A percentile compares a stretch with the other conserved stretches of the same genome.
phyloP scores from a whole-genome alignment of 163 green algal genomes.

The Scenedesmus sp. region DNA sequence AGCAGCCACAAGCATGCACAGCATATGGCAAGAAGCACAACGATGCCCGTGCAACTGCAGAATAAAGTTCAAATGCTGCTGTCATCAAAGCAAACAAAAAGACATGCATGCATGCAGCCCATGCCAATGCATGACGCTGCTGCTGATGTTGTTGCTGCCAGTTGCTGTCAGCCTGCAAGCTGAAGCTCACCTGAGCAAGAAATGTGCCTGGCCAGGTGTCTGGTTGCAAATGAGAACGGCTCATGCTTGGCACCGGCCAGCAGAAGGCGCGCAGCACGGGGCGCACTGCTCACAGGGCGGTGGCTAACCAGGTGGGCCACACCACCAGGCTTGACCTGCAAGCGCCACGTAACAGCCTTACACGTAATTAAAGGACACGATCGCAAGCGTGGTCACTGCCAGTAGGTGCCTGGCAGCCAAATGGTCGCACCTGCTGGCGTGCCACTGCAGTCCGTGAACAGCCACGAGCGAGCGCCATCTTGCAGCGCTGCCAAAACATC shows the following conservation, averaged over 20 bases:
- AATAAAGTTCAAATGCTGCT: neutral
- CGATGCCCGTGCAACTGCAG: neutral
- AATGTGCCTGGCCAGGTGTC: conserved; percentile 7
- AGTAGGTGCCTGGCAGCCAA: neutral
- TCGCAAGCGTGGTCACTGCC: neutral
- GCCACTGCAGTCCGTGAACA: conserved; percentile 4
- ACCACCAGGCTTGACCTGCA: conserved; percentile 30
- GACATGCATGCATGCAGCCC: neutral
- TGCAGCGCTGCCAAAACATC: conserved; percentile 16
- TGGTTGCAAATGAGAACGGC: conserved; percentile 24
- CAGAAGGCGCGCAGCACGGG: neutral
- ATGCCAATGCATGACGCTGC: neutral
- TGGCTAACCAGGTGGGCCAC: conserved; percentile 11
- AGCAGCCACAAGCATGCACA: conserved; percentile 4
- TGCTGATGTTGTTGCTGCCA: neutral
- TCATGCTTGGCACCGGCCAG: conserved; percentile 30
- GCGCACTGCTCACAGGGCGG: neutral
- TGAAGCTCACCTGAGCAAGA: conserved; percentile 6
- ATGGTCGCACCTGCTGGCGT: neutral
- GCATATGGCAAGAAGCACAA: neutral
- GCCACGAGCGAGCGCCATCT: neutral
- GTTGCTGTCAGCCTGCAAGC: neutral
- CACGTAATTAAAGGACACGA: neutral
- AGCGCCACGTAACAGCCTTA: neutral
- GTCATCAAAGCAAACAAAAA: too few relatives aligned